These are phyloP conservation scores for Luzula sylvatica DNA, from an alignment of 176 grass and related monocot genomes.

Conservation along the genomic window DNA sequence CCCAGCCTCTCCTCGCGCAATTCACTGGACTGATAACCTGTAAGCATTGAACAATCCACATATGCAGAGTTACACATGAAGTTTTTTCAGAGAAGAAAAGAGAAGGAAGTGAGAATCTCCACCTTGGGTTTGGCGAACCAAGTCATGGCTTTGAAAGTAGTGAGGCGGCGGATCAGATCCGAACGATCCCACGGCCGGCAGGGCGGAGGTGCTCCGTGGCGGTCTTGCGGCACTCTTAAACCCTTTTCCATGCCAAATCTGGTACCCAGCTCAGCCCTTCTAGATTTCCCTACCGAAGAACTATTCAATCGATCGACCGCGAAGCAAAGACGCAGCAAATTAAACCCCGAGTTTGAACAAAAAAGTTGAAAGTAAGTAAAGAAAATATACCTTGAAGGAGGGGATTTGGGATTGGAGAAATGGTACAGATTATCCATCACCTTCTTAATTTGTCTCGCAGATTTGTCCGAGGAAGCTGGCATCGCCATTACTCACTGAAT, in stretches of 20 bases:
- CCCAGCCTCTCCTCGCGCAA: constrained; percentile 93
- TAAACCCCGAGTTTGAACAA: constrained; percentile 7
- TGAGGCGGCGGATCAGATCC: constrained; percentile 62
- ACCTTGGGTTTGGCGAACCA: constrained; percentile 99
- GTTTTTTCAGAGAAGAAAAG: no score
- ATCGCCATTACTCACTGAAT: no score
- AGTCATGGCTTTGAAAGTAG: constrained; percentile 98
- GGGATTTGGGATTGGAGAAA: constrained; percentile 46
- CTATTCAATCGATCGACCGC: constrained; percentile 1
- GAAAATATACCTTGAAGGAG: constrained; percentile 36
- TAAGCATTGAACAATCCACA: no score
- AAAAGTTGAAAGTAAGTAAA: not conserved
- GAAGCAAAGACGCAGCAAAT: constrained; percentile 6
- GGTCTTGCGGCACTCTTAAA: constrained; percentile 37
- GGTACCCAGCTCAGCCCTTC: constrained; percentile 19
- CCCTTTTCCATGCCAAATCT: constrained; percentile 46
- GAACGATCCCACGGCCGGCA: constrained; percentile 88
- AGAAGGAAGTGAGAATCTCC: not conserved
- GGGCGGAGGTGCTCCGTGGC: constrained; percentile 30
- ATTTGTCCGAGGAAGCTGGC: constrained; percentile 33
- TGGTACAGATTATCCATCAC: constrained; percentile 94
- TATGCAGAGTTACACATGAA: no score
- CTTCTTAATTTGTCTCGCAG: constrained; percentile 79
- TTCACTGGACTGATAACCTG: constrained; percentile 89
- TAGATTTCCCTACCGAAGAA: constrained; percentile 13